Conservation (phyloP, 257 asterid species). For the Rehmannia glutinosa region DNA sequence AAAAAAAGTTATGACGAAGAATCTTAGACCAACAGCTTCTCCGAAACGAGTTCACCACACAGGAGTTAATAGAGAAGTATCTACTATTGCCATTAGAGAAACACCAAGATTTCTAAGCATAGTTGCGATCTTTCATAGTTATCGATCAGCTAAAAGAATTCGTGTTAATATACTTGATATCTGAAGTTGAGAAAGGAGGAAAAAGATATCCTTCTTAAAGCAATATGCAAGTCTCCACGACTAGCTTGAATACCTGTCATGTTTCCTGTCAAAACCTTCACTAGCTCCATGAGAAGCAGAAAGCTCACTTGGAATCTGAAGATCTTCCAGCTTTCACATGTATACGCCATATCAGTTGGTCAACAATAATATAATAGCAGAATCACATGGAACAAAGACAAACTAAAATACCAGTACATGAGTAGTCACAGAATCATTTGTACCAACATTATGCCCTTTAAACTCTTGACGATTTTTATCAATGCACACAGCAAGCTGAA, state of each 20-base stretch:
- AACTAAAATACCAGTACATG: constrained; percentile 31
- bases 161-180: not conserved
- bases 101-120: constrained; percentile 5
- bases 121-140: no score
- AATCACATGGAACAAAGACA: constrained; percentile 23
- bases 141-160: not conserved
- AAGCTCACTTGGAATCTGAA: constrained; percentile 29
- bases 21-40: not conserved
- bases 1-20: not conserved
- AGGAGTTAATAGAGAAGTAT: not conserved
- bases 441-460: constrained; percentile 33
- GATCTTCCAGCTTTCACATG: constrained; percentile 39
- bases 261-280: constrained; percentile 28
- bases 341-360: constrained; percentile 10
- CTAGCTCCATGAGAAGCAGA: constrained; percentile 36
- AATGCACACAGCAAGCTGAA: constrained; percentile 85
- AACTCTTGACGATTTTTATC: constrained; percentile 44
- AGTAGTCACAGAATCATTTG: constrained; percentile 29
- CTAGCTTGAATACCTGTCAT: constrained; percentile 48
- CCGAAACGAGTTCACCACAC: not conserved
- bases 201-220: not conserved
- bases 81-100: not conserved
- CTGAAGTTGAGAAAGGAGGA: not conserved
- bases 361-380: constrained; percentile 10
- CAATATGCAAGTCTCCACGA: not conserved